A percentile compares a stretch with the other conserved stretches of the same genome.
These are phyloP conservation scores for Blastocystis sp. DNA, from an alignment of 352 stramenopile genomes.

Conservation along the genomic window DNA sequence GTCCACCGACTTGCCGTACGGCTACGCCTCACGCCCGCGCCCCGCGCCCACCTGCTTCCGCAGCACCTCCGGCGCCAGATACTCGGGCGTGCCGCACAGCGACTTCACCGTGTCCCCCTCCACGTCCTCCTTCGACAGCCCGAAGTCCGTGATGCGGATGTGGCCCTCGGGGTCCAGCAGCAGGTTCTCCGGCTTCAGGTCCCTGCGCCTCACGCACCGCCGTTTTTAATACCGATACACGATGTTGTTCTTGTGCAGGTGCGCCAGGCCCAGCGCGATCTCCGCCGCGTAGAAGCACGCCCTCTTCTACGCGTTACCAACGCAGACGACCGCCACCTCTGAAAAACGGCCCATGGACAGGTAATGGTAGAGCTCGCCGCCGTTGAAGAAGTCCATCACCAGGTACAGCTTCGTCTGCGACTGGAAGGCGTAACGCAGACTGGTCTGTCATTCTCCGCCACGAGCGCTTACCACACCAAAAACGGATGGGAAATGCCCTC, in stretches of 20 bases:
- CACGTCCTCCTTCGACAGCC: slow-evolving; percentile 87
- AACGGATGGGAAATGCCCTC: slow-evolving; percentile 80
- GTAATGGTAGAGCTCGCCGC: slow-evolving; percentile 90
- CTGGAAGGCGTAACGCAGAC: slow-evolving; percentile 74
- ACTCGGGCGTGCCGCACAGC: slow-evolving; percentile 89
- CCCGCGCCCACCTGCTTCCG: slow-evolving; percentile 88
- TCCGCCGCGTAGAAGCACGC: slow-evolving; percentile 86
- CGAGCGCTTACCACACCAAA: slow-evolving; percentile 47
- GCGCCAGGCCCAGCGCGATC: slow-evolving; percentile 86
- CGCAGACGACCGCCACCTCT: slow-evolving; percentile 73
- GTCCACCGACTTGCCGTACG: slow-evolving; percentile 74
- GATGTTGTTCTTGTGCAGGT: slow-evolving; percentile 88
- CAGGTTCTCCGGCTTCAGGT: slow-evolving; percentile 93
- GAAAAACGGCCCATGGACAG: slow-evolving; percentile 89
- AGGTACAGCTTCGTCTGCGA: slow-evolving; percentile 83
- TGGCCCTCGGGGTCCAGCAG: slow-evolving; percentile 87
- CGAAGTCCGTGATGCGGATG: slow-evolving; percentile 89
- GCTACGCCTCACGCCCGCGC: slow-evolving; percentile 74
- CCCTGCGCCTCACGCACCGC: slow-evolving; percentile 73
- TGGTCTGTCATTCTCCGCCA: not conserved
- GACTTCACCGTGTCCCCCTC: slow-evolving; percentile 78
- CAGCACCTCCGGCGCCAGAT: slow-evolving; percentile 88
- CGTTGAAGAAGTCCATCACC: slow-evolving; percentile 84
- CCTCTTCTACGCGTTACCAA: slow-evolving; percentile 75
- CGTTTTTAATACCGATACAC: slow-evolving; percentile 82